Percentiles rank a stretch among this genome's conserved stretches.
Evolutionary conservation across 2,329 filamentous ascomycete genomes (phyloP).

Genomic region (Scedosporium minutisporum): DNA sequence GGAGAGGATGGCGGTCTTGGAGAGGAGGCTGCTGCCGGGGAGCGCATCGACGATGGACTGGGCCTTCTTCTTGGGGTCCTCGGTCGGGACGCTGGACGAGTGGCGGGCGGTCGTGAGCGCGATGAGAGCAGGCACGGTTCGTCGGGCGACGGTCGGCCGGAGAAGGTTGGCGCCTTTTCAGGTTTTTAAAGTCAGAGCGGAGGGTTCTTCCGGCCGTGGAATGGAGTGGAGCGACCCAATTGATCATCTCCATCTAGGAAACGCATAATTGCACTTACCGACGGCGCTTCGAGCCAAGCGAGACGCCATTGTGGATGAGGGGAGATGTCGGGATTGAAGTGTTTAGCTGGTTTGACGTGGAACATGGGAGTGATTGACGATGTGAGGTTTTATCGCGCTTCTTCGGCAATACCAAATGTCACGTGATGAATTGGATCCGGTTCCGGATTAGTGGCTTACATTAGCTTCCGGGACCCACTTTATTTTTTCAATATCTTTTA

Average conservation of each 20-base stretch:
- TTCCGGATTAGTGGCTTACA: background rate
- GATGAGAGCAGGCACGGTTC: conserved; percentile 64
- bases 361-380: conserved; percentile 29
- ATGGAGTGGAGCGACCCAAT: conserved; percentile 19
- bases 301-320: conserved; percentile 77
- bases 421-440: conserved; percentile 22
- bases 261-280: conserved; percentile 52
- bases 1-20: conserved; percentile 95
- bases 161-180: conserved; percentile 75
- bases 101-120: conserved; percentile 57
- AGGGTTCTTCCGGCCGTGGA: conserved; percentile 9
- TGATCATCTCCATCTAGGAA: conserved; percentile 12
- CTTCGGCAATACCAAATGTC: conserved; percentile 25
- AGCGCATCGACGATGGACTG: conserved; percentile 90
- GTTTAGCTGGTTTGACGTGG: conserved; percentile 32
- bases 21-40: conserved; percentile 83
- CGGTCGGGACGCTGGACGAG: conserved; percentile 66
- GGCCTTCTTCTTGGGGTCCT: conserved; percentile 94
- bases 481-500: conserved; percentile 11
- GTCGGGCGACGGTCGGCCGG: conserved; percentile 69
- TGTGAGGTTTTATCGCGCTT: conserved; percentile 43
- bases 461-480: conserved; percentile 11
- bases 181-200: too few relatives aligned
- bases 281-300: conserved; percentile 91
- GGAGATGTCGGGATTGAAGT: conserved; percentile 42